A percentile compares a stretch with the other conserved stretches of the same genome.
Evolutionary conservation across 139 green algal genomes (phyloP).

Genomic region (Cymbomonas tetramitiformis): DNA sequence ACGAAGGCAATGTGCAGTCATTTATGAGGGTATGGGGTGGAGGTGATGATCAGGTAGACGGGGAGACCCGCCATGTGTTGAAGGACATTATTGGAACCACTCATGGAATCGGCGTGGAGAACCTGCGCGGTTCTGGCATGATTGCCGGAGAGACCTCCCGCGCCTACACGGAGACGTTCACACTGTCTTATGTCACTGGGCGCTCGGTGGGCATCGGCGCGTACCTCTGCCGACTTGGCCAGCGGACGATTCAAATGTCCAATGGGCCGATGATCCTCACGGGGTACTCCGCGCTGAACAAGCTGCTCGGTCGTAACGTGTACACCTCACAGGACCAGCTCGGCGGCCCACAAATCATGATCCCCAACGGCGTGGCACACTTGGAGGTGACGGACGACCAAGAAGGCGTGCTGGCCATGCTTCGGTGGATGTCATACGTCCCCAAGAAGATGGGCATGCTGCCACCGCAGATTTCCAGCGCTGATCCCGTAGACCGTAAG

Average conservation of each 20-base stretch:
- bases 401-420: constrained; percentile 31
- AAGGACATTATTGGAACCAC: constrained; percentile 81
- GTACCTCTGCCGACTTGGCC: constrained; percentile 81
- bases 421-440: constrained; percentile 49
- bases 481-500: constrained; percentile 44
- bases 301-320: constrained; percentile 67
- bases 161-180: constrained; percentile 79
- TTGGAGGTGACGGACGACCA: constrained; percentile 78
- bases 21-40: too few relatives aligned
- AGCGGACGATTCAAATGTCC: constrained; percentile 59
- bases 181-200: constrained; percentile 71
- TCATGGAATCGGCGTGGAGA: constrained; percentile 93
- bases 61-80: constrained; percentile 24
- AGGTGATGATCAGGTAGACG: constrained; percentile 11
- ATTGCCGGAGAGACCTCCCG: constrained; percentile 62
- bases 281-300: constrained; percentile 83
- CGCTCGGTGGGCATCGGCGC: constrained; percentile 85
- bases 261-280: constrained; percentile 94
- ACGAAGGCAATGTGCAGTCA: too few relatives aligned
- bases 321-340: constrained; percentile 85
- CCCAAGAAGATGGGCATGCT: constrained; percentile 15
- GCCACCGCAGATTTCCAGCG: constrained; percentile 34
- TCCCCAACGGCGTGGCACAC: constrained; percentile 77
- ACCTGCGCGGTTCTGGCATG: constrained; percentile 77
- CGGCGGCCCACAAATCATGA: constrained; percentile 79